phyloP scores from a whole-genome alignment of 2,329 filamentous ascomycete genomes.

The Diaporthe velutina region DNA sequence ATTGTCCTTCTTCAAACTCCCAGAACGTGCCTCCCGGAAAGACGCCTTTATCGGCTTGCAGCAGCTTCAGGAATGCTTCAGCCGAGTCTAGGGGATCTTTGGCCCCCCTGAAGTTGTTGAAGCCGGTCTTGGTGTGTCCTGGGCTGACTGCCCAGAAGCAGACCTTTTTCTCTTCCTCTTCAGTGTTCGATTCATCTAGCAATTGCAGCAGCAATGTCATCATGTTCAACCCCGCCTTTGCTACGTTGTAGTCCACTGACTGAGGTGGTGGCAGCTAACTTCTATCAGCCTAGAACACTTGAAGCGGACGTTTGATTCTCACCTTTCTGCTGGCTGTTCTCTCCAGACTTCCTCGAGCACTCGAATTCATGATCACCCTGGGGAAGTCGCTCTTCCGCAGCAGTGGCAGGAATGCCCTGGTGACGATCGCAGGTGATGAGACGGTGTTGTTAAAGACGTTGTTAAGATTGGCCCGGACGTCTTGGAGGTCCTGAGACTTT shows the following conservation, averaged over 20 bases:
- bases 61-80: conserved; percentile 38
- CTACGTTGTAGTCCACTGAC: conserved; percentile 38
- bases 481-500: conserved; percentile 27
- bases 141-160: conserved; percentile 42
- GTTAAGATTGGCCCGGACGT: conserved; percentile 33
- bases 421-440: conserved; percentile 40
- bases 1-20: conserved; percentile 41
- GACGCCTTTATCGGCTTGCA: conserved; percentile 35
- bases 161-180: conserved; percentile 30
- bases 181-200: conserved; percentile 28
- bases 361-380: conserved; percentile 42
- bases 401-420: conserved; percentile 38
- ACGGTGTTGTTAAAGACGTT: conserved; percentile 41
- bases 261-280: conserved; percentile 24
- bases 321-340: conserved; percentile 40
- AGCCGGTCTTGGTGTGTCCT: conserved; percentile 41
- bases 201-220: conserved; percentile 40
- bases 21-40: conserved; percentile 40
- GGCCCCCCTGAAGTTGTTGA: conserved; percentile 40
- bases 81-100: conserved; percentile 40
- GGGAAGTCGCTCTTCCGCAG: conserved; percentile 33
- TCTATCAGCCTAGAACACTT: neutral
- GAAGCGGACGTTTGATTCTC: neutral
- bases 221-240: conserved; percentile 43
- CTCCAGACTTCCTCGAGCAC: conserved; percentile 39